A percentile compares a stretch with the other conserved stretches of the same genome.
Conservation (phyloP, 2,329 filamentous ascomycete species). For the Neofusicoccum parvum region DNA sequence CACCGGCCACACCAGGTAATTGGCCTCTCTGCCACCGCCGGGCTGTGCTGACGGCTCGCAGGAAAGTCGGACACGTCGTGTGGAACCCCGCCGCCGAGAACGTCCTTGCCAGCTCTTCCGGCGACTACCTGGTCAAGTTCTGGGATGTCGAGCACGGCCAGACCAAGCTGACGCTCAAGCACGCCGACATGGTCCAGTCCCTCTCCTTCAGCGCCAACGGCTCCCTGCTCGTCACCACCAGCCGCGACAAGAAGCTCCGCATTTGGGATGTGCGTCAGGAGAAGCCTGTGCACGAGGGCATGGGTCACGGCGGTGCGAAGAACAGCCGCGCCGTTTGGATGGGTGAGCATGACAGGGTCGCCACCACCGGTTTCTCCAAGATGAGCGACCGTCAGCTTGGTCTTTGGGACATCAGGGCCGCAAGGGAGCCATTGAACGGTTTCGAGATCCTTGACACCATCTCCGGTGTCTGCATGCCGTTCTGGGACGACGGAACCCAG, state of each 20-base stretch:
- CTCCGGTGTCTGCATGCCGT: constrained; percentile 97
- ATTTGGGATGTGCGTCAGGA: constrained; percentile 98
- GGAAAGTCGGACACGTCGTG: constrained; percentile 96
- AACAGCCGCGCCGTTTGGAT: constrained; percentile 97
- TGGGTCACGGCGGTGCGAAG: constrained; percentile 90
- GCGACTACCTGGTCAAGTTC: constrained; percentile 91
- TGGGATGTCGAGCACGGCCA: constrained; percentile 89
- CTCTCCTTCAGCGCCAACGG: constrained; percentile 94
- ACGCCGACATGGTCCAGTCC: constrained; percentile 91
- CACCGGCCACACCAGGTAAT: constrained; percentile 79
- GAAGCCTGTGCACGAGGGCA: constrained; percentile 78
- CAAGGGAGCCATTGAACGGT: constrained; percentile 79
- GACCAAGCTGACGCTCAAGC: constrained; percentile 73
- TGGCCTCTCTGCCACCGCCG: neutral
- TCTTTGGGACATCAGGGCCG: constrained; percentile 87
- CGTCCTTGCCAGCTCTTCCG: constrained; percentile 91
- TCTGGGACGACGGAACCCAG: constrained; percentile 97
- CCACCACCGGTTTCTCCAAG: constrained; percentile 93
- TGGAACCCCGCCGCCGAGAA: constrained; percentile 98
- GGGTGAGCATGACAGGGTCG: constrained; percentile 94
- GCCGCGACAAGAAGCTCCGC: constrained; percentile 95
- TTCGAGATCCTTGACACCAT: constrained; percentile 92
- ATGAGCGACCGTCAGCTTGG: constrained; percentile 98
- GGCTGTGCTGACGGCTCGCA: constrained; percentile 43
- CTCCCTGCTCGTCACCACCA: constrained; percentile 84